phyloP scores from a whole-genome alignment of 2,329 filamentous ascomycete species.

The Fusarium sp. region DNA sequence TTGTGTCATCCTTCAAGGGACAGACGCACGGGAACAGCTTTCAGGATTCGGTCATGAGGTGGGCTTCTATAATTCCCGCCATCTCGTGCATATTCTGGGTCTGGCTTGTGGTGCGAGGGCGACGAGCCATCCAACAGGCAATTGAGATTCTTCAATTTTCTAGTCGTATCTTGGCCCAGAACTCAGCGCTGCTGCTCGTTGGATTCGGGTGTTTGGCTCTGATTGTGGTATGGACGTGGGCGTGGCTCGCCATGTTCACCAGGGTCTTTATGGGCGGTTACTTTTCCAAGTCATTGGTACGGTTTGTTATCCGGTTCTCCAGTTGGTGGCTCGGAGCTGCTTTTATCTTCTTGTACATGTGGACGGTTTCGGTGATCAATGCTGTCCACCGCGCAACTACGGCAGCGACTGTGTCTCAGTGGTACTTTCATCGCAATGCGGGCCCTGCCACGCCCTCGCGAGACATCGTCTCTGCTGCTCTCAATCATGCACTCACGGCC shows the following conservation, averaged over 20 bases:
- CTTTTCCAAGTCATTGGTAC: constrained; percentile 68
- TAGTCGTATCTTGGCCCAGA: constrained; percentile 84
- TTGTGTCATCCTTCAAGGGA: constrained; percentile 88
- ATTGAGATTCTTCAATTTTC: constrained; percentile 93
- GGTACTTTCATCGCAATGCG: constrained; percentile 96
- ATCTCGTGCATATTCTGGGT: constrained; percentile 80
- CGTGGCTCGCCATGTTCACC: constrained; percentile 97
- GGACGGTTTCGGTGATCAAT: constrained; percentile 88
- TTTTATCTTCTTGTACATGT: constrained; percentile 94
- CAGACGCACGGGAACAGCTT: constrained; percentile 75
- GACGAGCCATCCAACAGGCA: constrained; percentile 81
- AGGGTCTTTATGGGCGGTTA: constrained; percentile 94
- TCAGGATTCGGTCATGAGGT: constrained; percentile 92
- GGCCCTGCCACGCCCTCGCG: constrained; percentile 79
- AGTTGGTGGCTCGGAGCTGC: constrained; percentile 96
- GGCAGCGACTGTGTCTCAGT: constrained; percentile 94
- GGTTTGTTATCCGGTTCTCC: constrained; percentile 83
- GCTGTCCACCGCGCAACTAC: constrained; percentile 91
- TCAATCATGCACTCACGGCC: constrained; percentile 82
- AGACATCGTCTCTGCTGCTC: constrained; percentile 83
- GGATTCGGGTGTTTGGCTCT: constrained; percentile 79
- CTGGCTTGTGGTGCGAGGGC: constrained; percentile 82
- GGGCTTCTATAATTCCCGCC: constrained; percentile 80
- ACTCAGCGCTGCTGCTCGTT: constrained; percentile 82
- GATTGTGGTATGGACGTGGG: constrained; percentile 91